A percentile compares a stretch with the other conserved stretches of the same genome.
Conservation (phyloP, 2,329 filamentous ascomycete genomes). For the Arthrobotrys sinensis region DNA sequence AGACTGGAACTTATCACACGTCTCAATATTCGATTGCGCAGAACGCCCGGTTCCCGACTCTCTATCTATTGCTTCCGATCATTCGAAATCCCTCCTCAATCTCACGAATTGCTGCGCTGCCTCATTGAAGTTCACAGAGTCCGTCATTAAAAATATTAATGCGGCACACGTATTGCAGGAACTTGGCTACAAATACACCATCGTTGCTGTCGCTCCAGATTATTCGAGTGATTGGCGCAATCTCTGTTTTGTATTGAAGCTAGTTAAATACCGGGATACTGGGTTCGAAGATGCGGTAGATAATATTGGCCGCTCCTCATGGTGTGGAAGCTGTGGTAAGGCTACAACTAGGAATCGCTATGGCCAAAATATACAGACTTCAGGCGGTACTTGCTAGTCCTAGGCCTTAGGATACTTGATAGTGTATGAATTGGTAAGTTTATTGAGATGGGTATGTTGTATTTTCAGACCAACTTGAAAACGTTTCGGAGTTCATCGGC, state of each 20-base stretch:
- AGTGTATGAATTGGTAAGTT: no score
- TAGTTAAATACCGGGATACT: neutral
- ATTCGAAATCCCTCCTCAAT: neutral
- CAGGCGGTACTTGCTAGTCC: no score
- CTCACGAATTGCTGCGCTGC: neutral
- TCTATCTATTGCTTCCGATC: no score
- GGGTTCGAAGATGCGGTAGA: no score
- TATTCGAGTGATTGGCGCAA: neutral
- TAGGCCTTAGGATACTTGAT: no score
- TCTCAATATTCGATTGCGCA: slow-evolving; percentile 5
- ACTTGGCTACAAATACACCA: slow-evolving; percentile 8
- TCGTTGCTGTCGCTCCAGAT: neutral
- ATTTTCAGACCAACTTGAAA: no score
- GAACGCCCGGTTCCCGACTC: slow-evolving; percentile 4
- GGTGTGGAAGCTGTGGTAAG: no score
- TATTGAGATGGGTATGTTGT: no score
- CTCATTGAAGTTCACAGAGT: neutral
- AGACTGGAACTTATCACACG: neutral
- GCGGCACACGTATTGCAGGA: neutral
- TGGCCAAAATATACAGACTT: no score
- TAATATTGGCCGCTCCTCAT: no score
- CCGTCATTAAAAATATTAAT: slow-evolving; percentile 4
- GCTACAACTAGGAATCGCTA: no score
- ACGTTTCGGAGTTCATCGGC: no score
- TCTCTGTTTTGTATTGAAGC: slow-evolving; percentile 7